phyloP scores from a whole-genome alignment of 352 stramenopile genomes.

The Phytophthora hibernalis region DNA sequence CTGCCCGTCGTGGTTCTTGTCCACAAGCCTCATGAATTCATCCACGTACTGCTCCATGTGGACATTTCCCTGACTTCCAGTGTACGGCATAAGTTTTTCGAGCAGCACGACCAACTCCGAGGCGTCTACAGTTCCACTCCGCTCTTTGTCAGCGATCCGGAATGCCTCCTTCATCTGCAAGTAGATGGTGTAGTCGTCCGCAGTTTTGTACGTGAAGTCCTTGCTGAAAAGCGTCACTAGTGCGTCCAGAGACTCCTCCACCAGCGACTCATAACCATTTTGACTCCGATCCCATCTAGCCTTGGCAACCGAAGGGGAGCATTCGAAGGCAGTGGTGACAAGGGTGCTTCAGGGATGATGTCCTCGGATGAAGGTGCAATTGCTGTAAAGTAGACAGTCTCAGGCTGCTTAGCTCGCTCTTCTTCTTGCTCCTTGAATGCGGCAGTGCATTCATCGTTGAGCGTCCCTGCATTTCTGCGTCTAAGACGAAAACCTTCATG shows the following conservation, averaged over 20 bases:
- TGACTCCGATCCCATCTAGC: constrained; percentile 43
- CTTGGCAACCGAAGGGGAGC: constrained; percentile 29
- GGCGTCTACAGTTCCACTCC: constrained; percentile 66
- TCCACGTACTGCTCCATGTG: constrained; percentile 79
- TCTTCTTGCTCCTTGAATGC: constrained; percentile 41
- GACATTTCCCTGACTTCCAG: constrained; percentile 46
- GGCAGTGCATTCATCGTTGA: constrained; percentile 39
- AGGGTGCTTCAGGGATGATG: constrained; percentile 13
- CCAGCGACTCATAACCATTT: constrained; percentile 42
- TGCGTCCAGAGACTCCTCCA: constrained; percentile 64
- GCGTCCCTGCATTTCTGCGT: constrained; percentile 27
- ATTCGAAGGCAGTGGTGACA: constrained; percentile 28
- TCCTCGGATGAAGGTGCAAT: constrained; percentile 26
- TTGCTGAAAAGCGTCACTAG: constrained; percentile 65
- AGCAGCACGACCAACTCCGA: constrained; percentile 66
- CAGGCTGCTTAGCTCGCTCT: constrained; percentile 19
- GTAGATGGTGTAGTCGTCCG: constrained; percentile 70
- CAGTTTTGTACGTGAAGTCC: constrained; percentile 57
- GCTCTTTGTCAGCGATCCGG: constrained; percentile 65
- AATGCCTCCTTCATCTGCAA: constrained; percentile 86
- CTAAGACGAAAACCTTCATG: constrained; percentile 26
- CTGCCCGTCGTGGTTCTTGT: constrained; percentile 69
- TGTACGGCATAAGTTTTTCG: constrained; percentile 71
- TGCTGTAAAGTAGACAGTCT: constrained; percentile 24
- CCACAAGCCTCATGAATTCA: constrained; percentile 79